phyloP scores from a whole-genome alignment of 192 early-diverging fungal species.

The Coemansia brasiliensis region DNA sequence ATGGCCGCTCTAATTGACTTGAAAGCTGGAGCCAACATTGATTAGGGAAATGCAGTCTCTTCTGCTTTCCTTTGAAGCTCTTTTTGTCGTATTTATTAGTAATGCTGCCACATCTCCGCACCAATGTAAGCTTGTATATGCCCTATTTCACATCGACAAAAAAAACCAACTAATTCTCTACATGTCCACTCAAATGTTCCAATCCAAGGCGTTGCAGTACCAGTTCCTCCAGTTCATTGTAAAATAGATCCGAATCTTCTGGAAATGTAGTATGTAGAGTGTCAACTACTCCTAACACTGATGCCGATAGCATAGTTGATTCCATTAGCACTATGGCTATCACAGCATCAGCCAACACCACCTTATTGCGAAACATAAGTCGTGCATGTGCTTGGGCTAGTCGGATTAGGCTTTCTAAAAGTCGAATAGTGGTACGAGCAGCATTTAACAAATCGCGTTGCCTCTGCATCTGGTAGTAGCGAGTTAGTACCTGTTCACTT shows the following conservation, averaged over 20 bases:
- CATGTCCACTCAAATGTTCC: conserved; percentile 53
- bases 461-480: conserved; percentile 75
- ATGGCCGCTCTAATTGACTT: no score
- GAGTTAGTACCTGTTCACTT: conserved; percentile 62
- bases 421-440: conserved; percentile 70
- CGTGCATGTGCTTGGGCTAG: conserved; percentile 65
- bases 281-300: conserved; percentile 87
- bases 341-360: conserved; percentile 81
- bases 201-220: conserved; percentile 73
- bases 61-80: neutral
- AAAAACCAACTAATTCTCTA: no score
- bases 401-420: conserved; percentile 66
- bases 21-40: no score
- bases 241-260: conserved; percentile 80
- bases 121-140: conserved; percentile 18
- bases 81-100: conserved; percentile 4
- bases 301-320: conserved; percentile 77
- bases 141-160: neutral
- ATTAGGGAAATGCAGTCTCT: no score
- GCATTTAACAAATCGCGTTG: conserved; percentile 63
- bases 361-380: conserved; percentile 62
- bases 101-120: conserved; percentile 61
- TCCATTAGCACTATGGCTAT: conserved; percentile 85
- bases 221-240: conserved; percentile 70
- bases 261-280: conserved; percentile 78